Evolutionary conservation across 2,329 filamentous ascomycete species (phyloP).

Genomic region (Rosellinia necatrix): DNA sequence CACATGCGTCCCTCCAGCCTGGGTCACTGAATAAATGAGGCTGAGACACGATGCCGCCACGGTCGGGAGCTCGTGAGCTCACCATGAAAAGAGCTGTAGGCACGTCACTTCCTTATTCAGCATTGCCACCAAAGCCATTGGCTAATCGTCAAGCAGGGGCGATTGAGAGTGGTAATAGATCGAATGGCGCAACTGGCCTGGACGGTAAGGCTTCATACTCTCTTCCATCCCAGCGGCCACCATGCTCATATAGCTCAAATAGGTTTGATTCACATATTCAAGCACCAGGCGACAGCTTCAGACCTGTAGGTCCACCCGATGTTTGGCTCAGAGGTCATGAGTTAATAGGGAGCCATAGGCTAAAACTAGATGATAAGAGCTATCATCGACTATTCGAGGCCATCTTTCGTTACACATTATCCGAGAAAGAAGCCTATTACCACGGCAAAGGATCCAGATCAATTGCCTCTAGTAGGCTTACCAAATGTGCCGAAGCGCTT

Average conservation of each 20-base stretch:
- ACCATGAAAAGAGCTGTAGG: constrained; percentile 36
- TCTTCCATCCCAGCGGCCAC: background rate
- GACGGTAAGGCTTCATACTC: constrained; percentile 31
- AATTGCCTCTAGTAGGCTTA: constrained; percentile 57
- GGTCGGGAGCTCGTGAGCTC: constrained; percentile 34
- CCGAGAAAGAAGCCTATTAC: constrained; percentile 69
- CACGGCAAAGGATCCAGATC: constrained; percentile 52
- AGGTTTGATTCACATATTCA: constrained; percentile 41
- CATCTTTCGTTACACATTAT: constrained; percentile 70
- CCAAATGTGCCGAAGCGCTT: constrained; percentile 71
- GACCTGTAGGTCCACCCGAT: constrained; percentile 31
- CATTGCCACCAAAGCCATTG: background rate
- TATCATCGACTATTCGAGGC: constrained; percentile 82
- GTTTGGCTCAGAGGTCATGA: background rate
- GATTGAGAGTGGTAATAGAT: constrained; percentile 35
- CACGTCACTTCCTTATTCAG: constrained; percentile 19
- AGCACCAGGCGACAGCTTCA: constrained; percentile 34
- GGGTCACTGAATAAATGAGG: background rate
- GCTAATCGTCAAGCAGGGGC: constrained; percentile 33
- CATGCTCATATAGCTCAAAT: constrained; percentile 11
- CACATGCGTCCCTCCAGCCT: background rate
- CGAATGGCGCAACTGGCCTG: constrained; percentile 34
- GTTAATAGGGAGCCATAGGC: constrained; percentile 23
- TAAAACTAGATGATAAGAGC: constrained; percentile 69
- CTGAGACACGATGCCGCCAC: constrained; percentile 34